Percentiles rank a stretch among this genome's conserved stretches.
Evolutionary conservation across 2,329 filamentous ascomycete genomes (phyloP).

Genomic region (Clonostachys solani): DNA sequence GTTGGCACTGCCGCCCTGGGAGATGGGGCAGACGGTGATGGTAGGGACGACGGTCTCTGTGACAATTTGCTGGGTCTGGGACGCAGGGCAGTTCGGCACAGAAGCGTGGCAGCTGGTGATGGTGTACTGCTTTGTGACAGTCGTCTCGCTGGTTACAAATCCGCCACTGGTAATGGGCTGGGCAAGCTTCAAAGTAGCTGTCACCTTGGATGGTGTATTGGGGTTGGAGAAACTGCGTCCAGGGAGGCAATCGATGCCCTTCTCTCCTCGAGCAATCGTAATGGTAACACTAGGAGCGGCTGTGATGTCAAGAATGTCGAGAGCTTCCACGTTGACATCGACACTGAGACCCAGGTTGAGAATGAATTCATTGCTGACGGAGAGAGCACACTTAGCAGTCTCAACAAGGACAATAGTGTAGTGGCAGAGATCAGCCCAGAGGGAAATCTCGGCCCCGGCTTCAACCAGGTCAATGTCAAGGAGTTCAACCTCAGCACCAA

Average conservation of each 20-base stretch:
- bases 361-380: constrained; percentile 10
- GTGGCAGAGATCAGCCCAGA: constrained; percentile 51
- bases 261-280: constrained; percentile 18
- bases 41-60: constrained; percentile 12
- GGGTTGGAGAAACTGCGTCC: constrained; percentile 8
- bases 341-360: constrained; percentile 15
- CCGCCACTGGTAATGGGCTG: constrained; percentile 4
- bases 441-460: constrained; percentile 35
- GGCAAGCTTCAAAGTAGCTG: not conserved
- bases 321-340: constrained; percentile 12
- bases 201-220: constrained; percentile 3
- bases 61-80: constrained; percentile 27
- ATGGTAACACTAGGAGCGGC: constrained; percentile 34
- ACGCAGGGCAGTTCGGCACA: constrained; percentile 32
- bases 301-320: constrained; percentile 26
- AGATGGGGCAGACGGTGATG: constrained; percentile 11
- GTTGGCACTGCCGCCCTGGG: not conserved
- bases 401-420: constrained; percentile 37
- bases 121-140: constrained; percentile 16
- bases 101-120: constrained; percentile 29
- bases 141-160: constrained; percentile 13
- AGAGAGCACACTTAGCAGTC: constrained; percentile 27
- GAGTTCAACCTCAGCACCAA: constrained; percentile 22
- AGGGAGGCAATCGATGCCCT: constrained; percentile 9
- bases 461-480: constrained; percentile 20